Evolutionary conservation across 306 rosid species (phyloP).

Genomic region (Castanospermum australe): DNA sequence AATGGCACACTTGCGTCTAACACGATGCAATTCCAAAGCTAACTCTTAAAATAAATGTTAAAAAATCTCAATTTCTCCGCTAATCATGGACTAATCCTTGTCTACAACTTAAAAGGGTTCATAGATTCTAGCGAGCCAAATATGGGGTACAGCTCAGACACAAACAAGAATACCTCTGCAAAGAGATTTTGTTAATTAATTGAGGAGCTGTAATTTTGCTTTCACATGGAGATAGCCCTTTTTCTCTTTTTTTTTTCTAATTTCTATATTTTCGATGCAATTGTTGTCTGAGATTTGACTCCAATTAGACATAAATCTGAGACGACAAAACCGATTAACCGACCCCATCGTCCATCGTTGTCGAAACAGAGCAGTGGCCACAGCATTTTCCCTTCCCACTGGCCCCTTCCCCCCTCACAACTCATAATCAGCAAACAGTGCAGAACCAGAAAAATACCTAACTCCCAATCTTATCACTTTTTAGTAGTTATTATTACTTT

Average conservation of each 20-base stretch:
- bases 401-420: constrained; percentile 34
- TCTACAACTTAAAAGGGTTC: constrained; percentile 26
- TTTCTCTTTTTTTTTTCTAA: neutral
- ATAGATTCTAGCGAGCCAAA: constrained; percentile 25
- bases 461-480: constrained; percentile 62
- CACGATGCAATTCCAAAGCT: constrained; percentile 27
- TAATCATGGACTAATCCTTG: constrained; percentile 55
- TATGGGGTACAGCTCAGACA: constrained; percentile 63
- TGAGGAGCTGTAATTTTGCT: constrained; percentile 30
- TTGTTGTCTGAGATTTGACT: constrained; percentile 24
- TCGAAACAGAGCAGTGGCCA: constrained; percentile 27
- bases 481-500: constrained; percentile 65
- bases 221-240: constrained; percentile 26
- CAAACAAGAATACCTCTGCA: constrained; percentile 16
- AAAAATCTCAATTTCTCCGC: constrained; percentile 41
- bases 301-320: neutral
- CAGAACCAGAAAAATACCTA: constrained; percentile 67
- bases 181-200: constrained; percentile 24
- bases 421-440: constrained; percentile 38
- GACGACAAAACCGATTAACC: constrained; percentile 43
- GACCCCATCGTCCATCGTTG: constrained; percentile 49
- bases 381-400: constrained; percentile 24
- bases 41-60: neutral
- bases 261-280: constrained; percentile 7
- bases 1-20: constrained; percentile 18